Conservation (phyloP, 192 early-diverging fungal species). For the Chytriomyces sp. region DNA sequence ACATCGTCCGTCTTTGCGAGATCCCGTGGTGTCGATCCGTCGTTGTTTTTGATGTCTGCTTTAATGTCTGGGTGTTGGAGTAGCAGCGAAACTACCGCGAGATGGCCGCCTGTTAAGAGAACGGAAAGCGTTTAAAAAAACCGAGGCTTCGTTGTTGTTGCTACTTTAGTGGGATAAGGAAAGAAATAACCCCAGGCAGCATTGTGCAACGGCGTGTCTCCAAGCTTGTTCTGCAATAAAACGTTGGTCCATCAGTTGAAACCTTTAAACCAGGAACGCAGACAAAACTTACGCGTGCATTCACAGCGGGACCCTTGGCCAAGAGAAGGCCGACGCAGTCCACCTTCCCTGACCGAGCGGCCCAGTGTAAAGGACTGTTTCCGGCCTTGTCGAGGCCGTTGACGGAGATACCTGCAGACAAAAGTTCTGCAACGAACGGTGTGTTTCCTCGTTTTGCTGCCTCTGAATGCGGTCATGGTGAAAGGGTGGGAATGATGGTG, state of each 20-base stretch:
- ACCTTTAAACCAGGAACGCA: neutral
- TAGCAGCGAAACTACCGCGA: constrained; percentile 40
- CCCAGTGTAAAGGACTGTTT: constrained; percentile 63
- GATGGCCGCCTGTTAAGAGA: constrained; percentile 39
- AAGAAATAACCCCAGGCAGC: constrained; percentile 54
- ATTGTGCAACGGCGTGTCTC: constrained; percentile 60
- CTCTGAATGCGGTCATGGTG: constrained; percentile 27
- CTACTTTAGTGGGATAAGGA: neutral
- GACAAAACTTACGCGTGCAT: constrained; percentile 34
- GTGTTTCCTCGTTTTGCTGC: constrained; percentile 57
- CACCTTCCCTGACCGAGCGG: constrained; percentile 53
- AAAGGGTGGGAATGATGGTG: too few relatives aligned
- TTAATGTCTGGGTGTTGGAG: constrained; percentile 45
- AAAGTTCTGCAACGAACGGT: constrained; percentile 49
- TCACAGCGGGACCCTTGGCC: constrained; percentile 44
- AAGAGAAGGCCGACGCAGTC: constrained; percentile 52
- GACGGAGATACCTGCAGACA: constrained; percentile 55
- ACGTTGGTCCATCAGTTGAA: neutral
- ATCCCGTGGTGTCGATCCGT: constrained; percentile 44
- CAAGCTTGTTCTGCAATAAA: constrained; percentile 57
- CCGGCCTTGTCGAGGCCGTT: constrained; percentile 62
- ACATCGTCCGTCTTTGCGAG: constrained; percentile 54
- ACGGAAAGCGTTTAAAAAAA: neutral
- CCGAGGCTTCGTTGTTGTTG: neutral
- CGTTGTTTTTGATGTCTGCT: constrained; percentile 50